Base-by-base conservation (phyloP, 2,329 filamentous ascomycete species). In the Colletotrichum acutatum region DNA sequence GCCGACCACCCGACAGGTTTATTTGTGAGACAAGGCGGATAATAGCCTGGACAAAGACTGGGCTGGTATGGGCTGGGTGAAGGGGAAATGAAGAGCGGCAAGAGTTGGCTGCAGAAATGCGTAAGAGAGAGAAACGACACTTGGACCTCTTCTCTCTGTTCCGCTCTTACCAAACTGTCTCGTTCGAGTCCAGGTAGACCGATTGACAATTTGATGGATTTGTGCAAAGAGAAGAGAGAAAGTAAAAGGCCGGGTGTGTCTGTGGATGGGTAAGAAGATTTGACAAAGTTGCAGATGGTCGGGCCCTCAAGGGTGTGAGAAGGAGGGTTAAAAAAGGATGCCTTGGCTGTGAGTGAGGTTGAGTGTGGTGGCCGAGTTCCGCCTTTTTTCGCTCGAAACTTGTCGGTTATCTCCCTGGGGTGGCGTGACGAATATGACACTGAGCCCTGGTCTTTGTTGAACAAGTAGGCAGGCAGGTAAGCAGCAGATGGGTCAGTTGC, bases 301-400 rank as follows among this genome's bases (percentile, higher is more conserved):
- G 66, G 71, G 60, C 60, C 46, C 30, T 70, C 54, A 62, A 71
- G 61, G 54, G 60, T 63, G 52, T 42, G 62, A 54, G 37, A 65
- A 59, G 54, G 32, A 60, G 46, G 71, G 61, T 30, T 37, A 64
- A 60, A 62, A 64, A 72, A 64, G 56, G 71, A 71, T 73, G 66
- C 71, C 61, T 73, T 73, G 71, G 71, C 66, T 71, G 71, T 56
- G 58, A 73, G 70, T 71, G 66, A 71, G 61, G 49, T 73, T 73
- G 32, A 61, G 32, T 49, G 66, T 65, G 70, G 70, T 72, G 70
- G 70, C 71, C 71, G 49, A 73, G 71, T 73, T 73, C 71, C 71
- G 71, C 71, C 70, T 70, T 70, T 73, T 71, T 73, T 71, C 56
- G 71, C 66, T 73, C 66, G 56, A 61, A 73, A 73, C 66, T 70